Evolutionary conservation across 2,329 filamentous ascomycete genomes (phyloP), one percentile per base, ranked within the genome.

Genomic region (Aspergillus sp.): DNA sequence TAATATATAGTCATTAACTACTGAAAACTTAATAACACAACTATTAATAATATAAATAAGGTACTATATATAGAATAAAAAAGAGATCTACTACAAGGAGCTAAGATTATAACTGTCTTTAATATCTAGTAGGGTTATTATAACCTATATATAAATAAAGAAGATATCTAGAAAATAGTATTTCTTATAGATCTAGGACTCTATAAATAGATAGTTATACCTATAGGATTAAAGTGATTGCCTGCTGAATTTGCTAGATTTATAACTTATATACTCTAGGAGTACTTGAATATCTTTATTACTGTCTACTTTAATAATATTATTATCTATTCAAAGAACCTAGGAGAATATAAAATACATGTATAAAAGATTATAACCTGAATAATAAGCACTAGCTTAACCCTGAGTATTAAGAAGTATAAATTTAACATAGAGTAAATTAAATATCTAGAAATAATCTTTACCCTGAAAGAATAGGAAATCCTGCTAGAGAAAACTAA

Each of bases 251-350:
- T 54, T 41, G 15, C 18, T 12, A 38, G n/a, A n/a, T 54, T 24
- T 13, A 54, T 48, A 30, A 48, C 24, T 20, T 9, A 54, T 54
- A 22, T 48, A n/a, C 30, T 41, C 20, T 13, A 20, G 34, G 11
- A 48, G 20, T 48, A 54, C 30, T 5, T 54, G 4, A 41, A 41
- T 30, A 54, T 42, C 2, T 26, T 15, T 38, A 32, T 48, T 42
- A 42, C 24, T 48, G 15, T 48, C 5, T 54, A 48, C 18, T 54
- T 54, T 48, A 39, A 54, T 48, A 48, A 48, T 42, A 41, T 41
- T 41, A 48, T 54, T 42, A 41, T 47, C 4, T 53, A 22, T 5
- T 53, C 32, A 5, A 53, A 47, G 9, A 4, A 53, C 6, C 20
- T 7, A n/a, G 11, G 20, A 8, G 42, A 47, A 7, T 15, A 53